Evolutionary conservation across 2,329 filamentous ascomycete species (phyloP).

Genomic region (Knoxdaviesia capensis): DNA sequence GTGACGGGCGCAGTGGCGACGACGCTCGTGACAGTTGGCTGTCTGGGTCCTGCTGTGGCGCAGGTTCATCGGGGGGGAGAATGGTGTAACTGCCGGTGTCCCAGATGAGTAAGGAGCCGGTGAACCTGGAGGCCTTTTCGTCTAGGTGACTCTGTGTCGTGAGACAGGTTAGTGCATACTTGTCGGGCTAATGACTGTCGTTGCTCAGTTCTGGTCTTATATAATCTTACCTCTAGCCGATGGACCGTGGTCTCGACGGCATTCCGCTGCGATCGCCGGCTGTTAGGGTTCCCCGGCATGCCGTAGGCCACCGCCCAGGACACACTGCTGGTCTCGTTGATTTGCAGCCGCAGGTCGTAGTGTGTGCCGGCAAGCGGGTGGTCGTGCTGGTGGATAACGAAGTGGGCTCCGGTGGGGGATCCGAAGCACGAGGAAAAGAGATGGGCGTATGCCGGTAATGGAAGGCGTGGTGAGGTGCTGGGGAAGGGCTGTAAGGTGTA

Average conservation of each 20-base stretch:
- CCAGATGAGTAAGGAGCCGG: constrained; percentile 41
- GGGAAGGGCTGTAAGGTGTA: constrained; percentile 9
- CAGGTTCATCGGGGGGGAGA: constrained; percentile 19
- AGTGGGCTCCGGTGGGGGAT: constrained; percentile 25
- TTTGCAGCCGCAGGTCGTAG: constrained; percentile 51
- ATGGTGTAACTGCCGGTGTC: constrained; percentile 39
- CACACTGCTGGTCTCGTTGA: constrained; percentile 44
- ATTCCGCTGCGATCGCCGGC: constrained; percentile 30
- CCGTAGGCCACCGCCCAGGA: constrained; percentile 48
- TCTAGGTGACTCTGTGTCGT: constrained; percentile 34
- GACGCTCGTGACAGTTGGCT: constrained; percentile 10
- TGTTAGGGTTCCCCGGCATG: constrained; percentile 36
- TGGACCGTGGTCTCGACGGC: constrained; percentile 42
- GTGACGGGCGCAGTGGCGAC: constrained; percentile 6
- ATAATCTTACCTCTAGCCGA: constrained; percentile 29
- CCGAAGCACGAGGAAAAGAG: constrained; percentile 17
- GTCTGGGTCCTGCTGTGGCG: constrained; percentile 11
- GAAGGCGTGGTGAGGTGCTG: constrained; percentile 11
- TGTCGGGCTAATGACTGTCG: background rate
- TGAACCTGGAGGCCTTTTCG: constrained; percentile 31
- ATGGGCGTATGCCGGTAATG: constrained; percentile 13
- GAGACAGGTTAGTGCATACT: background rate
- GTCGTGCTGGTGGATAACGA: constrained; percentile 55
- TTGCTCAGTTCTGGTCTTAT: background rate
- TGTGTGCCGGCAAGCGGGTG: constrained; percentile 48